phyloP scores from a whole-genome alignment of 305 asterid genomes.

The Fraxinus angustifolia region DNA sequence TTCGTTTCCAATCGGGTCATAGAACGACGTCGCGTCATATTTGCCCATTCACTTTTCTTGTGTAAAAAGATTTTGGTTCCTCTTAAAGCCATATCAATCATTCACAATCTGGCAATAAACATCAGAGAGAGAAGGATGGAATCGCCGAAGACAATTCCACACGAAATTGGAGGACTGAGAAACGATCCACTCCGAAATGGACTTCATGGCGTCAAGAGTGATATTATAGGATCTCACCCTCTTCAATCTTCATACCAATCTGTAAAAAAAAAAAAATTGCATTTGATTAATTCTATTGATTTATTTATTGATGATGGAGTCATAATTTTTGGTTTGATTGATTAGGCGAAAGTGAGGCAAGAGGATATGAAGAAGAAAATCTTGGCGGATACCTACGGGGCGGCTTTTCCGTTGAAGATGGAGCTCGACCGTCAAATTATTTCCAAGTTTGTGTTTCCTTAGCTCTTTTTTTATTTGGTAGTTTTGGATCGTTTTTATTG shows the following conservation, averaged over 20 bases:
- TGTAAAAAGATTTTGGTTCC: background rate
- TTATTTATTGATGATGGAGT: background rate
- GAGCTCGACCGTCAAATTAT: slow-evolving; percentile 83
- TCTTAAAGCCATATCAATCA: background rate
- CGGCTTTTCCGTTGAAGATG: slow-evolving; percentile 81
- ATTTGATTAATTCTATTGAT: background rate
- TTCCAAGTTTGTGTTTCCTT: slow-evolving; percentile 46
- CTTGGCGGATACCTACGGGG: slow-evolving; percentile 52
- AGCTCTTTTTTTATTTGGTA: background rate
- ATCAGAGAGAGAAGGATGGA: slow-evolving; percentile 44
- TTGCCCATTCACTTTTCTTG: background rate
- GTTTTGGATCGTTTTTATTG: background rate
- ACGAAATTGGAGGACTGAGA: slow-evolving; percentile 38
- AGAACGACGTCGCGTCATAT: background rate
- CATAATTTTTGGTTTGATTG: slow-evolving; percentile 14
- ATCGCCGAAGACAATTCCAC: slow-evolving; percentile 49
- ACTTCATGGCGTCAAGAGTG: slow-evolving; percentile 84
- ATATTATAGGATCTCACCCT: slow-evolving; percentile 76
- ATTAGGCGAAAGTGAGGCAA: background rate
- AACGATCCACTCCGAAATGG: slow-evolving; percentile 76
- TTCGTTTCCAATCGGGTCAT: background rate
- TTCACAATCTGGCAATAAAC: background rate
- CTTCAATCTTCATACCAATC: slow-evolving; percentile 60
- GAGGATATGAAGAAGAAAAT: background rate
- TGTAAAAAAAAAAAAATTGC: slow-evolving; percentile 28